Base-by-base conservation (phyloP, 202 grass and related monocot species). In the Carex arenaria region DNA sequence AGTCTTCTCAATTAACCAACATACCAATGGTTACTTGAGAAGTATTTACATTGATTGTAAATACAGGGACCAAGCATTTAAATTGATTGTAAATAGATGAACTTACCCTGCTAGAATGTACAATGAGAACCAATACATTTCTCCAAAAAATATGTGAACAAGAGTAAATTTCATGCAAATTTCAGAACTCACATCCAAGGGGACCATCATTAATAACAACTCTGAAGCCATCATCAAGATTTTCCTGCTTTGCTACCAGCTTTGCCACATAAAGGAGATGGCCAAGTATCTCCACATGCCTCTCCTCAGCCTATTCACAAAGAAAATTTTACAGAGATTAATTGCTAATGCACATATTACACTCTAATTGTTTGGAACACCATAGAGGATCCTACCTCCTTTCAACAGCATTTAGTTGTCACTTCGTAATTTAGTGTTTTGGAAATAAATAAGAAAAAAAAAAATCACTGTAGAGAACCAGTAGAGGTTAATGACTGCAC, bases 151-250 rank as follows among this genome's bases (percentile, higher is more conserved):
- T 23, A 78, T 52, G 54, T 49, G 15, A 20, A 64, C 70, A 55
- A 82, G 45, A 17, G 53, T 19, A 62, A 36, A 19, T 38, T 63
- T 54, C 59, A 72, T 79, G 11, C 34, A 84, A 68, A 51, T 45
- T 56, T 72, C 0, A 5, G 36, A 56, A 74, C 90, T 96, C 59
- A 93, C 93, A 88, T 89, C 90, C 89, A 83, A 81, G 64, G 2
- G 84, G 81, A 9, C 89, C 93, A 67, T 96, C 93, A 53, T 96
- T 93, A 80, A 96, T 91, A 66, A 89, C 85, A 63, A 91, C 45
- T 67, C 90, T 91, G 83, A 89, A 93, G 36, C 93, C 90, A 84
- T 93, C 85, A 26, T 68, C 88, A 56, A 96, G 89, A 1, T 85
- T 83, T 86, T 93, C 87, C 62, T 93, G 90, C 81, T 96, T 88